Percentiles rank a stretch among this genome's conserved stretches.
phyloP scores from a whole-genome alignment of 805 yeast genomes.

The Metschnikowia gelsemii region DNA sequence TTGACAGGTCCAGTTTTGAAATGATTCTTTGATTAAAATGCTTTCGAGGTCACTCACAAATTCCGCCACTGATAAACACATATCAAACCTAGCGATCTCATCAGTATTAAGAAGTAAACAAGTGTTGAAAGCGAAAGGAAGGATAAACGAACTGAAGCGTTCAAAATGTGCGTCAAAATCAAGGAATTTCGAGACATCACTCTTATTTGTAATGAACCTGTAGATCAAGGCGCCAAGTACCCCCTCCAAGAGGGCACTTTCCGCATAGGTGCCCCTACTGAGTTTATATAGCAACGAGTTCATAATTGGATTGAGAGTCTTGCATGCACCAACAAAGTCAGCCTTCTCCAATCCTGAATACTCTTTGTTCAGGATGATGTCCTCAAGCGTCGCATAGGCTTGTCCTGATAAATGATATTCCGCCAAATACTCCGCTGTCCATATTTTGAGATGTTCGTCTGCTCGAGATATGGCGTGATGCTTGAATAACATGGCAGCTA shows the following conservation, averaged over 20 bases:
- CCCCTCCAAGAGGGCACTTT: conserved; percentile 31
- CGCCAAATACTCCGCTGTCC: conserved; percentile 19
- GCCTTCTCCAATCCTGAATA: conserved; percentile 2
- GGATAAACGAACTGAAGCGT: conserved; percentile 20
- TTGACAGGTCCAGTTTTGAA: conserved; percentile 7
- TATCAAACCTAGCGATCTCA: conserved; percentile 17
- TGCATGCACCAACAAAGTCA: not conserved
- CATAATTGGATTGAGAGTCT: conserved; percentile 11
- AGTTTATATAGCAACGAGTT: conserved; percentile 21
- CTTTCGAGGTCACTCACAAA: conserved; percentile 10
- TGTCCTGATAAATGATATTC: conserved; percentile 14
- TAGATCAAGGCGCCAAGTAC: conserved; percentile 41
- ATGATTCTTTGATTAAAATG: conserved; percentile 11
- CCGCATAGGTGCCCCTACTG: conserved; percentile 8
- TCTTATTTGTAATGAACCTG: conserved; percentile 21
- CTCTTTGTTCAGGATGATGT: not conserved
- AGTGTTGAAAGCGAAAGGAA: conserved; percentile 31
- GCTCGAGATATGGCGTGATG: not conserved
- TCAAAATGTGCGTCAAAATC: conserved; percentile 22
- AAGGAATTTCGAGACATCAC: conserved; percentile 23
- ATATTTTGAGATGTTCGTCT: conserved; percentile 1
- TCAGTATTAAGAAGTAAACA: conserved; percentile 31
- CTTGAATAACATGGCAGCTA: conserved; percentile 7
- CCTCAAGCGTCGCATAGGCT: conserved; percentile 1
- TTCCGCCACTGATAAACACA: not conserved